These are phyloP conservation scores for Cladosporium colombiae DNA, from an alignment of 2,329 filamentous ascomycete genomes.

Conservation along the genomic window DNA sequence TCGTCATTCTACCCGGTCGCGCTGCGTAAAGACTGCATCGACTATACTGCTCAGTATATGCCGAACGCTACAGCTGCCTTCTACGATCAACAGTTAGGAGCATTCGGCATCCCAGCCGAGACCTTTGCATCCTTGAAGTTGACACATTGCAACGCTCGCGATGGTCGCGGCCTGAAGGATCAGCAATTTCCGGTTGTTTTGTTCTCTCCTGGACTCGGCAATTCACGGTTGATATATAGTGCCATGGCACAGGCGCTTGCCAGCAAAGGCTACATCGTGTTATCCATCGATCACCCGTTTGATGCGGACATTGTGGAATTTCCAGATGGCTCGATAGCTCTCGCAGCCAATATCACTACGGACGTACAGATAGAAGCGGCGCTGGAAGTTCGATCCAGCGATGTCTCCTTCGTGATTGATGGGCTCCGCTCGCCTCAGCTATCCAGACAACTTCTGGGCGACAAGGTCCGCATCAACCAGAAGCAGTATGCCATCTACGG, in stretches of 20 bases:
- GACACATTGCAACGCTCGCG: slow-evolving; percentile 14
- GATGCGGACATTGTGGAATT: slow-evolving; percentile 51
- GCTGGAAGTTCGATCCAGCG: slow-evolving; percentile 28
- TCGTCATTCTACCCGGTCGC: slow-evolving; percentile 22
- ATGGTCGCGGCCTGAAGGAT: slow-evolving; percentile 15
- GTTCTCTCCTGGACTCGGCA: slow-evolving; percentile 50
- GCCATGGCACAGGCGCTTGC: slow-evolving; percentile 49
- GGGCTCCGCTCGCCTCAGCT: slow-evolving; percentile 27
- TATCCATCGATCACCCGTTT: slow-evolving; percentile 53
- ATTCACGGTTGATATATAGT: slow-evolving; percentile 47
- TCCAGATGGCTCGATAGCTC: slow-evolving; percentile 44
- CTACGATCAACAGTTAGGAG: slow-evolving; percentile 15
- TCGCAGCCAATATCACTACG: slow-evolving; percentile 27
- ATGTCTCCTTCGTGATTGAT: slow-evolving; percentile 43
- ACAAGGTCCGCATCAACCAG: slow-evolving; percentile 28
- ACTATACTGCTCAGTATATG: slow-evolving; percentile 21
- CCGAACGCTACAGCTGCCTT: slow-evolving; percentile 19
- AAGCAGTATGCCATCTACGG: slow-evolving; percentile 41
- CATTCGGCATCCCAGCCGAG: slow-evolving; percentile 21
- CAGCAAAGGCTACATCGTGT: slow-evolving; percentile 49
- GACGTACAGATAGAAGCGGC: slow-evolving; percentile 15
- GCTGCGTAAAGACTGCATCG: slow-evolving; percentile 7
- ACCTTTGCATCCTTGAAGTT: slow-evolving; percentile 22
- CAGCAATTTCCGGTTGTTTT: slow-evolving; percentile 35
- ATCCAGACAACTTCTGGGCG: neutral